Evolutionary conservation across 495 filamentous ascomycete genomes (phyloP), one percentile per base, ranked within the genome.

Genomic region (Rhizodiscina lignyota): DNA sequence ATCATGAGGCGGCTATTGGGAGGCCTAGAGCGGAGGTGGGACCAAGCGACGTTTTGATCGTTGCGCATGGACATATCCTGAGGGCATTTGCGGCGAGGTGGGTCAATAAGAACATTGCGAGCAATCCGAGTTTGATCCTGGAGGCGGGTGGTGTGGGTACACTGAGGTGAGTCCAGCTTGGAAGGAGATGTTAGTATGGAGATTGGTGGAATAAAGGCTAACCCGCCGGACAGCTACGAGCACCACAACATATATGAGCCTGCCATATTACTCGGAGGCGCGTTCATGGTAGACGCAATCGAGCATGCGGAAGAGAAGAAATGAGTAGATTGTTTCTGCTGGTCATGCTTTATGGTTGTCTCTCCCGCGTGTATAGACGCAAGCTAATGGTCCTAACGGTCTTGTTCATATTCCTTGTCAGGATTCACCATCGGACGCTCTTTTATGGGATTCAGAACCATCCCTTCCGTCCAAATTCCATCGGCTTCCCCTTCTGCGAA

Each of bases 251-350:
- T 80, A 34, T 39, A 73, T 0, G 75, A 80, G 56, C 75, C 75
- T n/a, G 75, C 75, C 0, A 78, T 80, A 20, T 49, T 80, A 17
- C 58, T 80, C 1, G 75, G 75, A 18, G 72, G 75, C 26, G 67
- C 69, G 10, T 80, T 80, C 38, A 61, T 71, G 35, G 73, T 77
- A 15, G 62, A 69, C 44, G 50, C 64, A 13, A 48, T 49, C 4
- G 59, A 63, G 49, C 38, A 49, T 18, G 50, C 49, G 8, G 41
- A 51, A 27, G 36, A 48, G 32, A 41, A 45, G 27, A 27, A 27
- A n/a, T n/a, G n/a, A n/a, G n/a, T n/a, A n/a, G n/a, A n/a, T n/a
- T n/a, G n/a, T n/a, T n/a, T n/a, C n/a, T n/a, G n/a, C n/a, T n/a
- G n/a, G n/a, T n/a, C n/a, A n/a, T n/a, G n/a, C n/a, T n/a, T n/a